phyloP scores from a whole-genome alignment of 2,329 filamentous ascomycete species.

The Acrodontium crateriforme region DNA sequence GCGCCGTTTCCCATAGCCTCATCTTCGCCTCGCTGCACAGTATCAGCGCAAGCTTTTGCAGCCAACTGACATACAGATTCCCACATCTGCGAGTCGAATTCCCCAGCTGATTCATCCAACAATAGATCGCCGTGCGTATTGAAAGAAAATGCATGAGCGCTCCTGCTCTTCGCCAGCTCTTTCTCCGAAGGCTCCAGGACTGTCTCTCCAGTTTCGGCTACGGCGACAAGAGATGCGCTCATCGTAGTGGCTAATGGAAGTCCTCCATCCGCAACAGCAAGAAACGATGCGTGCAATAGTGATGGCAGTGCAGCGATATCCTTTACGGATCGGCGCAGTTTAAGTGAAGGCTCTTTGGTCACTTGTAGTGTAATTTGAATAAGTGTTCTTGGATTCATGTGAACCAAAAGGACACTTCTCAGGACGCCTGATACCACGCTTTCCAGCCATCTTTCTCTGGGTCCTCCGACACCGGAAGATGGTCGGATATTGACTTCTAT shows the following conservation, averaged over 20 bases:
- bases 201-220: slow-evolving; percentile 32
- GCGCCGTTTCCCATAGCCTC: slow-evolving; percentile 26
- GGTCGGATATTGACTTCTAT: slow-evolving; percentile 86
- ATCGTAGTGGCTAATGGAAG: slow-evolving; percentile 65
- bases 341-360: slow-evolving; percentile 29
- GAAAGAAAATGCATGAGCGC: slow-evolving; percentile 73
- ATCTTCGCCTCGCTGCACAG: slow-evolving; percentile 26
- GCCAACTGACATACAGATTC: slow-evolving; percentile 53
- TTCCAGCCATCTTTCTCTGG: slow-evolving; percentile 59
- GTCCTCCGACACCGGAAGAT: slow-evolving; percentile 60
- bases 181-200: slow-evolving; percentile 52
- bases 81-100: slow-evolving; percentile 65
- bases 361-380: slow-evolving; percentile 76
- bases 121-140: slow-evolving; percentile 60
- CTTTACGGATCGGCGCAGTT: slow-evolving; percentile 41
- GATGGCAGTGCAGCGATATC: slow-evolving; percentile 69
- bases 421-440: slow-evolving; percentile 58
- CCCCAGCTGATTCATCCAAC: slow-evolving; percentile 67
- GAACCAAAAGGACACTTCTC: slow-evolving; percentile 58
- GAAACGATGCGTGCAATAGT: slow-evolving; percentile 63
- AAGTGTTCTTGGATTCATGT: slow-evolving; percentile 61
- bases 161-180: slow-evolving; percentile 49
- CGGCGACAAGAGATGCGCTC: slow-evolving; percentile 50
- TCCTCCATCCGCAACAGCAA: slow-evolving; percentile 68
- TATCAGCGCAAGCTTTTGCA: slow-evolving; percentile 45